Evolutionary conservation across 2,329 filamentous ascomycete genomes (phyloP), one percentile per base, ranked within the genome.

Genomic region (Chrysoporthe deuterocubensis): DNA sequence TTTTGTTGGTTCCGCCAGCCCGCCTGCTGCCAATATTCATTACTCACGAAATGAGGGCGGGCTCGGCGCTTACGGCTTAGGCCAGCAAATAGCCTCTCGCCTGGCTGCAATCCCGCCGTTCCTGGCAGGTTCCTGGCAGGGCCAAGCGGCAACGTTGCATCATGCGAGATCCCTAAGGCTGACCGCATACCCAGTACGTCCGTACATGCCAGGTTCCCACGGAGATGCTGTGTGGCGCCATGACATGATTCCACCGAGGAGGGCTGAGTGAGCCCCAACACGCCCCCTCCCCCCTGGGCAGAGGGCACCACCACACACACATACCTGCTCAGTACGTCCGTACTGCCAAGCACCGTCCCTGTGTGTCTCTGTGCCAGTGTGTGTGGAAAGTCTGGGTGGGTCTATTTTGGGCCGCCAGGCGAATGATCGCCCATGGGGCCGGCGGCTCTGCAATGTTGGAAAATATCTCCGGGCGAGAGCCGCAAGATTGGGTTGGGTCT

Each of bases 61-160:
- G 50, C 50, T 14, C 11, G 50, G 50, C 50, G 50, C 50, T 54
- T 32, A 54, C 32, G 9, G 48, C 26, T 52, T 26, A 26, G 26
- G 26, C 26, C 37, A 40, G 6, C 50, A 32, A 32, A 21, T 32
- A 54, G 26, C 50, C 50, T 54, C 4, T 11, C 50, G 21, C 26
- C 13, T 40, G 37, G 9, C 26, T 40, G 37, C 5, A 40, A 40
- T 40, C 37, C 37, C 9, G 9, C 37, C 26, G 16, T 13, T 21
- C 48, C 48, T 50, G n/a, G 48, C n/a, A 26, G 48, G 48, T 21
- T 50, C 46, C 18, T 44, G 4, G 8, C 59, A 62, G 11, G 61
- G 43, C 54, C 59, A 60, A 65, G 56, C 14, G 48, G 50, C 50
- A 54, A 54, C 50, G 50, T 54, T 54, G 50, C 50, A 54, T 54